These are phyloP conservation scores for Hymenoscyphus salicellus DNA, from an alignment of 2,329 filamentous ascomycete genomes.

Conservation along the genomic window DNA sequence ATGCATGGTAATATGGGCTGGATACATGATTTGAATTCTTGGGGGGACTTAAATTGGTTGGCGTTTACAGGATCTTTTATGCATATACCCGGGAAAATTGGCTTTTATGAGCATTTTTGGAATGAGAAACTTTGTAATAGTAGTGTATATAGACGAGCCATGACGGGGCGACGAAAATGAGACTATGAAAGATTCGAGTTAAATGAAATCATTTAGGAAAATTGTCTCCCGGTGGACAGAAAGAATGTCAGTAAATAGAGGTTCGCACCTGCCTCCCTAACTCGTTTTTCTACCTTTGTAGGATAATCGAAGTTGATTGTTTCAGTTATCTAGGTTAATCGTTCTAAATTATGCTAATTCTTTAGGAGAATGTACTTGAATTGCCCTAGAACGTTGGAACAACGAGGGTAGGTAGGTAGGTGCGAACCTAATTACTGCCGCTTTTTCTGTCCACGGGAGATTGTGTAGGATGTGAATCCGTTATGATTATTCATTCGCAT, in stretches of 20 bases:
- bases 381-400: not conserved
- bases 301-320: no score
- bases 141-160: conserved; percentile 13
- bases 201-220: not conserved
- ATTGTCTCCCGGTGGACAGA: not conserved
- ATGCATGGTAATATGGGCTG: conserved; percentile 19
- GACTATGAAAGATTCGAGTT: not conserved
- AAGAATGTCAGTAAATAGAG: no score
- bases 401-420: no score
- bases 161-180: conserved; percentile 3
- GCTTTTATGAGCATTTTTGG: conserved; percentile 1
- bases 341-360: no score
- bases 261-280: no score
- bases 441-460: no score
- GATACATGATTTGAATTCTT: conserved; percentile 16
- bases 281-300: no score
- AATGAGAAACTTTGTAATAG: not conserved
- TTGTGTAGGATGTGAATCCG: not conserved
- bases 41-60: not conserved
- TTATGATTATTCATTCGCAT: not conserved
- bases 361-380: no score
- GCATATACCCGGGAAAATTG: conserved; percentile 20
- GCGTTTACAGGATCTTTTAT: conserved; percentile 8
- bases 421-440: no score
- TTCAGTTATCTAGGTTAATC: no score